These are phyloP conservation scores for Mesembryanthemum crystallinum DNA, from an alignment of 148 eudicot species.

Conservation along the genomic window DNA sequence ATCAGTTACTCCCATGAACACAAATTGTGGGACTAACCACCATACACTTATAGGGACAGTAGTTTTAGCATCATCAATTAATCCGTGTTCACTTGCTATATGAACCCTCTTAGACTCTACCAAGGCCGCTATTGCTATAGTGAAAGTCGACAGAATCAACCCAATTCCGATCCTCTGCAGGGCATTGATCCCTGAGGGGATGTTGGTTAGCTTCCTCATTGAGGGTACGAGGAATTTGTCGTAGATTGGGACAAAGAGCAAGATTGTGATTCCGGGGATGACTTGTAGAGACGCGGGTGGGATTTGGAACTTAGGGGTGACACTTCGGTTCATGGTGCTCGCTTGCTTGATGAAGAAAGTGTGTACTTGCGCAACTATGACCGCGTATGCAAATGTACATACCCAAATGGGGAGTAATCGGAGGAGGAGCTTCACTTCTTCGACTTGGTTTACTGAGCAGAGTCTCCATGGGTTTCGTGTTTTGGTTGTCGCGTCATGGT, in stretches of 20 bases:
- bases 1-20: constrained; percentile 47
- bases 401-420: constrained; percentile 63
- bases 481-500: constrained; percentile 37
- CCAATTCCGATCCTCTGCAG: constrained; percentile 64
- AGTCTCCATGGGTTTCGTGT: constrained; percentile 58
- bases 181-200: constrained; percentile 51
- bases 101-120: constrained; percentile 49
- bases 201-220: constrained; percentile 33
- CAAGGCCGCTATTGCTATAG: constrained; percentile 51
- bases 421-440: constrained; percentile 56
- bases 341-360: constrained; percentile 79
- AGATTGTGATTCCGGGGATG: constrained; percentile 45
- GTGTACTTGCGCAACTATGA: constrained; percentile 52
- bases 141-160: constrained; percentile 31
- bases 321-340: constrained; percentile 47
- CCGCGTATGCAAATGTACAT: constrained; percentile 50
- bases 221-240: constrained; percentile 48
- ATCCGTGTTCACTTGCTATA: constrained; percentile 35
- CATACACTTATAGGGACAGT: constrained; percentile 49
- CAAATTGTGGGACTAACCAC: constrained; percentile 67
- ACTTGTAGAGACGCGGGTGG: constrained; percentile 63
- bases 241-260: constrained; percentile 43
- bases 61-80: constrained; percentile 34
- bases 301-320: constrained; percentile 38
- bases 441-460: constrained; percentile 66